Evolutionary conservation across 768 basidiomycete genomes (phyloP).

Genomic region (Suillus cothurnatus): DNA sequence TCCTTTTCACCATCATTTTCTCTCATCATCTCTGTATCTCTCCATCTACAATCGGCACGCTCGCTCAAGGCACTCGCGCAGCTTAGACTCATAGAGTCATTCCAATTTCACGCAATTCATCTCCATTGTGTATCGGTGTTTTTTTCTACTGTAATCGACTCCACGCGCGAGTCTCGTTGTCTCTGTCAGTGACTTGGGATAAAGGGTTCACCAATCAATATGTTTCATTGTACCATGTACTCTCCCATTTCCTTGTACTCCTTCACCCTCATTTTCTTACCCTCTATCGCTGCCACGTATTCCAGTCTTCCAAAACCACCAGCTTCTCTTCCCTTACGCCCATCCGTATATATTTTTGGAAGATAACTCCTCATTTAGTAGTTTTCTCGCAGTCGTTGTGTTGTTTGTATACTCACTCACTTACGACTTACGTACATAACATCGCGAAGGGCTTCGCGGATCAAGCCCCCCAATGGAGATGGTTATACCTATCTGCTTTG

Average conservation of each 20-base stretch:
- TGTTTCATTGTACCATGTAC: background rate
- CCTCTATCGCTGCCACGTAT: background rate
- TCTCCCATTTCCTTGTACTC: constrained; percentile 3
- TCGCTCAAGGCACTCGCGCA: constrained; percentile 1
- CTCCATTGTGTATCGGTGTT: background rate
- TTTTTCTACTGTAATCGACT: background rate
- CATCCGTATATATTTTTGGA: constrained; percentile 15
- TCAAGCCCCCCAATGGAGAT: constrained; percentile 44
- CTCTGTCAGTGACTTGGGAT: background rate
- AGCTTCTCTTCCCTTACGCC: background rate
- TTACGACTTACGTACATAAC: constrained; percentile 22
- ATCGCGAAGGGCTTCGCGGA: constrained; percentile 54
- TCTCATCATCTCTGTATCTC: background rate
- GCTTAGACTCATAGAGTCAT: constrained; percentile 6
- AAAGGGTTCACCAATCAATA: background rate
- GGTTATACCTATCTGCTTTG: constrained; percentile 1
- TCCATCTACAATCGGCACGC: background rate
- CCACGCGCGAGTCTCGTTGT: background rate
- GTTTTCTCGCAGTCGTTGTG: constrained; percentile 8
- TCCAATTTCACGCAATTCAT: too few relatives aligned
- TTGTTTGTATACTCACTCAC: constrained; percentile 3
- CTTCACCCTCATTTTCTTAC: background rate
- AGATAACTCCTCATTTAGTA: constrained; percentile 6
- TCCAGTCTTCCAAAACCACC: constrained; percentile 2
- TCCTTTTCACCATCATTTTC: background rate